Conservation (phyloP, 371 early-diverging fungal species). For the Mucor saturninus region DNA sequence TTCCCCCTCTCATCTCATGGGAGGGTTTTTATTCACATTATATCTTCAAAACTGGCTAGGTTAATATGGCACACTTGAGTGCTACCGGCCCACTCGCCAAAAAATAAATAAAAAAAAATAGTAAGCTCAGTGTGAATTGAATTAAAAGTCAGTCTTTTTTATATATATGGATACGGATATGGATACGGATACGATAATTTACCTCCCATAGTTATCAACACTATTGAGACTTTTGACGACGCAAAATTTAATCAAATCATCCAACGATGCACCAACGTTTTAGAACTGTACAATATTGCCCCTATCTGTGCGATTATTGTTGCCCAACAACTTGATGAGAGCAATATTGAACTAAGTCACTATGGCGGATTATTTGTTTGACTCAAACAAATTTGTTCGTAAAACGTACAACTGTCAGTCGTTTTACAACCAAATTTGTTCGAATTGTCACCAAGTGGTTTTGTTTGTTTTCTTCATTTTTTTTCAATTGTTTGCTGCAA, state of each 20-base stretch:
- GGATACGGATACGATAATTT: constrained; percentile 11
- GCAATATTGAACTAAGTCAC: constrained; percentile 16
- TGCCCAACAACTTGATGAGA: constrained; percentile 24
- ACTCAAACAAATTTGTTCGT: no score
- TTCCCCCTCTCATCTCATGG: constrained; percentile 8
- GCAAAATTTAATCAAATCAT: constrained; percentile 24
- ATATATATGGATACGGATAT: constrained; percentile 6
- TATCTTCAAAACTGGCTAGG: constrained; percentile 13
- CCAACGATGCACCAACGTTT: constrained; percentile 25
- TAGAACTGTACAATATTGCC: constrained; percentile 10
- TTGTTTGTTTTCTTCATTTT: no score
- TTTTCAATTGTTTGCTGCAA: no score
- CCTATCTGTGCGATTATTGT: constrained; percentile 19
- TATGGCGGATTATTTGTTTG: no score
- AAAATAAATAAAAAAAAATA: constrained; percentile 1
- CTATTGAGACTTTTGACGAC: constrained; percentile 26
- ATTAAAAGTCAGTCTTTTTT: background rate
- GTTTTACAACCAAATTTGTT: no score
- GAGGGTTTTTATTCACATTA: constrained; percentile 12
- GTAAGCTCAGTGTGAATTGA: constrained; percentile 4
- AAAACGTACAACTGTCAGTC: no score
- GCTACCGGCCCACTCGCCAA: constrained; percentile 2
- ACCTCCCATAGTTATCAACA: constrained; percentile 22
- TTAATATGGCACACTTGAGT: constrained; percentile 10
- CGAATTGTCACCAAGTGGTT: no score